Conservation (phyloP, 176 grass and related monocot genomes). For the Eremochloa ophiuroides region DNA sequence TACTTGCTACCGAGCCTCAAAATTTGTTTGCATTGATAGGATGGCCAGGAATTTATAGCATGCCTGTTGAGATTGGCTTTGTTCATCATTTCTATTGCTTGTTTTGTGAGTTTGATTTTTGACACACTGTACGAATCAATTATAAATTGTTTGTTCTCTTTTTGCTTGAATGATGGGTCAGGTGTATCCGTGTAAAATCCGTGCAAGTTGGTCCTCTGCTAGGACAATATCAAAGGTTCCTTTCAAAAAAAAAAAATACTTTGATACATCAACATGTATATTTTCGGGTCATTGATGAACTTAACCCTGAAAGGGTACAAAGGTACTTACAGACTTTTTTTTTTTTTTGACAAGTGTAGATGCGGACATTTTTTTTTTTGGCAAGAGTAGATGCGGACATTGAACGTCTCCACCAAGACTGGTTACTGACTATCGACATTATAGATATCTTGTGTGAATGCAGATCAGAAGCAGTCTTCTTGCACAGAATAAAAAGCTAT, state of each 20-base stretch:
- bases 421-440: not conserved
- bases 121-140: not conserved
- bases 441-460: not conserved
- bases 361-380: not conserved
- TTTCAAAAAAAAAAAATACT: too few relatives aligned
- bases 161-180: constrained; percentile 22
- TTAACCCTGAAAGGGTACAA: constrained; percentile 16
- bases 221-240: not conserved
- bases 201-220: constrained; percentile 2
- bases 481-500: not conserved
- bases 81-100: not conserved
- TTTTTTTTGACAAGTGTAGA: too few relatives aligned
- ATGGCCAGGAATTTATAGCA: not conserved
- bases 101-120: not conserved
- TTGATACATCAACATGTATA: too few relatives aligned
- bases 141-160: constrained; percentile 14
- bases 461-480: not conserved
- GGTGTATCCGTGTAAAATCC: not conserved
- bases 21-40: not conserved
- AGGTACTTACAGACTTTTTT: too few relatives aligned
- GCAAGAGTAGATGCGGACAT: not conserved
- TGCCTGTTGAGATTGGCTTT: not conserved
- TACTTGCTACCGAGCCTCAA: not conserved
- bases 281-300: constrained; percentile 13
- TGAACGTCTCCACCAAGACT: not conserved